phyloP scores from a whole-genome alignment of 805 yeast species.

The Zygoascus ofunaensis region DNA sequence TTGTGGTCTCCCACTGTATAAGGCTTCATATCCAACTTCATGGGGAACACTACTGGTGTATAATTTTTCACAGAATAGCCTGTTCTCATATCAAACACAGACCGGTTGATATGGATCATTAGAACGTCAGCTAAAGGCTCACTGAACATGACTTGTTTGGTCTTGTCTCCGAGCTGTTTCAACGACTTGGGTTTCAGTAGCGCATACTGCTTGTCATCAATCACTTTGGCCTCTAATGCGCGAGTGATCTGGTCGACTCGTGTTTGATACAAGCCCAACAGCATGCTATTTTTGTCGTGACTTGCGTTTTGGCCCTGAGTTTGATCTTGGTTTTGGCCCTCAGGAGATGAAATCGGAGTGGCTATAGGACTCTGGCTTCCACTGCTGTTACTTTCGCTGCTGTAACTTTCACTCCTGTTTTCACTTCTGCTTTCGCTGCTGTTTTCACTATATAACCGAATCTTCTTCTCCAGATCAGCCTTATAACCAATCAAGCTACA shows the following conservation, averaged over 20 bases:
- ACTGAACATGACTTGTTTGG: constrained; percentile 71
- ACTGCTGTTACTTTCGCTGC: not conserved
- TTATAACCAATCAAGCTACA: constrained; percentile 53
- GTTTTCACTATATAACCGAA: constrained; percentile 3
- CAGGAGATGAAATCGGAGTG: too few relatives aligned
- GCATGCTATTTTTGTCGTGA: not conserved
- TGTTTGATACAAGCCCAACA: constrained; percentile 27
- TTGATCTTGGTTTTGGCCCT: too few relatives aligned
- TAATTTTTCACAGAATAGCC: constrained; percentile 78
- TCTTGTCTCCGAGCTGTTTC: constrained; percentile 66
- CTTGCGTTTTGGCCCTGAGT: too few relatives aligned
- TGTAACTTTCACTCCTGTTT: constrained; percentile 2
- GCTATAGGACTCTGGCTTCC: too few relatives aligned
- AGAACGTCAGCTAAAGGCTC: constrained; percentile 61
- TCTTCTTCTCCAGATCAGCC: constrained; percentile 20
- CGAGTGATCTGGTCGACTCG: constrained; percentile 42
- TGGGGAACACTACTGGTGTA: constrained; percentile 71
- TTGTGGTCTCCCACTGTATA: constrained; percentile 56
- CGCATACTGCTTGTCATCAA: constrained; percentile 72
- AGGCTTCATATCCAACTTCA: constrained; percentile 53
- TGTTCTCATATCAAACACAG: constrained; percentile 83
- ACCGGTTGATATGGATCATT: constrained; percentile 82
- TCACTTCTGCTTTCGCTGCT: not conserved
- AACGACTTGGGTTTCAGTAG: constrained; percentile 64
- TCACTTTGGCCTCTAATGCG: constrained; percentile 50